These are phyloP conservation scores for Chloranthus sessilifolius DNA, from an alignment of 164 flowering plant species.

Conservation along the genomic window DNA sequence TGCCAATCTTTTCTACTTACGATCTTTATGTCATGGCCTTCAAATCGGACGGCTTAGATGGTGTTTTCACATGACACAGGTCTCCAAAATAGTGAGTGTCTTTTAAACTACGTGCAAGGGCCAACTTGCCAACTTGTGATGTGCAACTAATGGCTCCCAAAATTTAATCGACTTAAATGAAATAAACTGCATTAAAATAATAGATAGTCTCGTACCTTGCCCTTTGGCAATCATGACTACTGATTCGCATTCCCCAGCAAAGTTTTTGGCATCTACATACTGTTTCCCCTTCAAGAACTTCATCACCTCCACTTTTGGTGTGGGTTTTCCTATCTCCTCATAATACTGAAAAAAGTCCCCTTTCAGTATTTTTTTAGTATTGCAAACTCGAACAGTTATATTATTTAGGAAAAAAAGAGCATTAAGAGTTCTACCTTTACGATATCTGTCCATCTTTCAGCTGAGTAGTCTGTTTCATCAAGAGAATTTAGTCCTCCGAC, in stretches of 20 bases:
- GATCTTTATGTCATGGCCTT: too few relatives aligned
- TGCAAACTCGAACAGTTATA: too few relatives aligned
- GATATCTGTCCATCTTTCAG: conserved; percentile 87
- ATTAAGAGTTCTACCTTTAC: conserved; percentile 47
- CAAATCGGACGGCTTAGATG: too few relatives aligned
- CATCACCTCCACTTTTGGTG: conserved; percentile 85
- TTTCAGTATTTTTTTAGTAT: not conserved
- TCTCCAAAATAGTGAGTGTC: too few relatives aligned
- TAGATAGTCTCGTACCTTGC: conserved; percentile 76
- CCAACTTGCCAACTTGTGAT: too few relatives aligned
- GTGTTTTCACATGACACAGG: too few relatives aligned
- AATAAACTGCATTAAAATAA: too few relatives aligned
- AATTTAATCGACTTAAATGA: too few relatives aligned
- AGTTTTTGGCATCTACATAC: conserved; percentile 82
- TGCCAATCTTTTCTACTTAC: too few relatives aligned
- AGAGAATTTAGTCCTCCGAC: conserved; percentile 92
- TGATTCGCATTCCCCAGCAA: conserved; percentile 85
- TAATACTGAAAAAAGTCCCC: conserved; percentile 66
- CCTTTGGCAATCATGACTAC: conserved; percentile 97
- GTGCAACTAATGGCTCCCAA: too few relatives aligned
- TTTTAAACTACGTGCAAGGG: too few relatives aligned
- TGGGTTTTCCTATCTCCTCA: conserved; percentile 92
- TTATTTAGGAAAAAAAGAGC: not conserved
- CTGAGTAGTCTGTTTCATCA: conserved; percentile 85
- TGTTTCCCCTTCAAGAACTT: conserved; percentile 58